Conservation (phyloP, 768 basidiomycete species). For the Pluteus cervinus region DNA sequence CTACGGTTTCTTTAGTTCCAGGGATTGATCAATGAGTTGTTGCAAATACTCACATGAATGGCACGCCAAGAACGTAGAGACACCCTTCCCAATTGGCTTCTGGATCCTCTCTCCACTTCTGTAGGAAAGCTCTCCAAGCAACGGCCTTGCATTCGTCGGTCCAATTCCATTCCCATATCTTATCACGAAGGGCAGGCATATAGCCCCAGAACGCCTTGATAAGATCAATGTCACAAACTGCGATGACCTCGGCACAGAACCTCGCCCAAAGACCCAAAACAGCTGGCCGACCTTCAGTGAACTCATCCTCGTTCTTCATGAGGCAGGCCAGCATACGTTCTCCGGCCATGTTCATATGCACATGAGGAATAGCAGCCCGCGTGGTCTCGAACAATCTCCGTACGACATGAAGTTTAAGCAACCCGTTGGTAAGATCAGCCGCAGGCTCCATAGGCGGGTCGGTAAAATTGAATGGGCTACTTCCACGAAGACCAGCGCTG, state of each 20-base stretch:
- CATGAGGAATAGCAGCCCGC: conserved; percentile 33
- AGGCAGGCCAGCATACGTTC: conserved; percentile 43
- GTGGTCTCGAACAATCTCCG: conserved; percentile 53
- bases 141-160: conserved; percentile 34
- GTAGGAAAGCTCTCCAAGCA: conserved; percentile 54
- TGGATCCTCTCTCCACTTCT: conserved; percentile 45
- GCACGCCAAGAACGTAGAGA: conserved; percentile 48
- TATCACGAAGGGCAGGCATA: conserved; percentile 7
- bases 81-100: conserved; percentile 50
- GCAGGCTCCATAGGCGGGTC: conserved; percentile 1
- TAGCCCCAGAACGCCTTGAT: conserved; percentile 51
- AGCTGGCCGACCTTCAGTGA: conserved; percentile 36
- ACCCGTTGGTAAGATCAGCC: conserved; percentile 17
- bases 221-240: conserved; percentile 39
- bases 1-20: conserved; percentile 19
- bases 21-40: conserved; percentile 2
- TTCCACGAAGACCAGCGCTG: not conserved
- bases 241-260: conserved; percentile 50
- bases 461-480: conserved; percentile 21
- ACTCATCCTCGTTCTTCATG: conserved; percentile 37
- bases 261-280: conserved; percentile 53
- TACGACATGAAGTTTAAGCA: conserved; percentile 54
- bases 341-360: conserved; percentile 36
- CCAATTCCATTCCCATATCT: conserved; percentile 30
- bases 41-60: conserved; percentile 48